Conservation (phyloP, 2,329 filamentous ascomycete genomes). For the Aureobasidium pullulans region DNA sequence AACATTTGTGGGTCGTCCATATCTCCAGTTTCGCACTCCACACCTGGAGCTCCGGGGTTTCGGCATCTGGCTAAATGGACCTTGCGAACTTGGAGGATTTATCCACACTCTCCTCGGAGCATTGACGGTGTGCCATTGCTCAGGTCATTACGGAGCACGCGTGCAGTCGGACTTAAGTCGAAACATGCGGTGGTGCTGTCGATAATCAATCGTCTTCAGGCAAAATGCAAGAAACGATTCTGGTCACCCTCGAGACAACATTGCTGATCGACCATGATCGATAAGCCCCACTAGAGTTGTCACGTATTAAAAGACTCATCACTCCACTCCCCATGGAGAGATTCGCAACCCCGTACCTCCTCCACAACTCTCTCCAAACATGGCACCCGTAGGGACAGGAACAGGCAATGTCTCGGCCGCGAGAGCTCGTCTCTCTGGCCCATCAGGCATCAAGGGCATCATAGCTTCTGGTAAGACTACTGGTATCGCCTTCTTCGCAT, state of each 20-base stretch:
- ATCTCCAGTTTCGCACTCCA: neutral
- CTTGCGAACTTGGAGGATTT: neutral
- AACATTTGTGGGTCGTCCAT: neutral
- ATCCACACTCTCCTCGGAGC: neutral
- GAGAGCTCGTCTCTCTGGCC: slow-evolving; percentile 20
- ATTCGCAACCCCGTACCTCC: neutral
- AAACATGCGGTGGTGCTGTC: neutral
- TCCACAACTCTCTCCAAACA: neutral
- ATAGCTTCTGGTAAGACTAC: slow-evolving; percentile 21
- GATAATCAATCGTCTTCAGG: neutral
- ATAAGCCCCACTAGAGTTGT: neutral
- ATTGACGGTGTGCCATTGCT: neutral
- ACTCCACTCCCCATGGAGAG: neutral
- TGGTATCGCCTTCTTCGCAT: slow-evolving; percentile 21
- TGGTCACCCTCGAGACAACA: neutral
- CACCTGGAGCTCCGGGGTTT: neutral
- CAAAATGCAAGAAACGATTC: slow-evolving; percentile 3
- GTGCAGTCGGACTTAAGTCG: neutral
- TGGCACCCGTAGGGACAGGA: slow-evolving; percentile 5
- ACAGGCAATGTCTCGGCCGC: slow-evolving; percentile 17
- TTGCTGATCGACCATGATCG: neutral
- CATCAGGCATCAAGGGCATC: slow-evolving; percentile 20
- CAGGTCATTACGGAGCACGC: neutral
- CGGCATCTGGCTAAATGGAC: slow-evolving; percentile 10
- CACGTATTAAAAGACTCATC: slow-evolving; percentile 4